Percentiles rank a stretch among this genome's conserved stretches.
phyloP scores from a whole-genome alignment of 257 asterid species.

The Jasminum sambac region DNA sequence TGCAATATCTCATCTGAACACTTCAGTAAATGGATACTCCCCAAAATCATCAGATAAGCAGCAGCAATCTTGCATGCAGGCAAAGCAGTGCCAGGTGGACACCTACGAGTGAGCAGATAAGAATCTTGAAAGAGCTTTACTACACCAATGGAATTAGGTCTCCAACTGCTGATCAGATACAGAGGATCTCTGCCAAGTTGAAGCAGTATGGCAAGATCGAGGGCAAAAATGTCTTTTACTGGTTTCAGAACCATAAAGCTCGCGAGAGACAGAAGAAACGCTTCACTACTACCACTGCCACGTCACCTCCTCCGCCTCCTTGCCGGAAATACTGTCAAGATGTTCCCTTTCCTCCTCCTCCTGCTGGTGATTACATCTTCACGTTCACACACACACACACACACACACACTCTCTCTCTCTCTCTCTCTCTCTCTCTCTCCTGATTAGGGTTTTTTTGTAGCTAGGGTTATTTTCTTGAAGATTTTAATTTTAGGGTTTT shows the following conservation, averaged over 20 bases:
- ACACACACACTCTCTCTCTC: no score
- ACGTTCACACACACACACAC: no score
- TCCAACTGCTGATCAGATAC: conserved; percentile 92
- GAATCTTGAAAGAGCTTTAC: conserved; percentile 90
- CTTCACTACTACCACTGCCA: conserved; percentile 42
- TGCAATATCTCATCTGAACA: background rate
- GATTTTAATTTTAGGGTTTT: background rate
- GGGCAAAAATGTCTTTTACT: conserved; percentile 93
- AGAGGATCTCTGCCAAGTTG: conserved; percentile 82
- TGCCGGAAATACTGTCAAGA: conserved; percentile 28
- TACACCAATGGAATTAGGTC: conserved; percentile 96
- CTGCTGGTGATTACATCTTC: conserved; percentile 14
- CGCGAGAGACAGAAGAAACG: conserved; percentile 96
- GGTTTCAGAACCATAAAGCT: conserved; percentile 99
- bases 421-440: no score
- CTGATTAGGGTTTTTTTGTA: background rate
- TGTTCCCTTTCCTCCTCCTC: conserved; percentile 31
- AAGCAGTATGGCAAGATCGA: conserved; percentile 97
- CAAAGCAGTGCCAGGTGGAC: conserved; percentile 96
- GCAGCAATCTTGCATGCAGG: conserved; percentile 51
- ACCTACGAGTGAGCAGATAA: conserved; percentile 87
- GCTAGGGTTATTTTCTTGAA: background rate
- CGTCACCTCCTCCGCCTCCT: no score
- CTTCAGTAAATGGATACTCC: conserved; percentile 38
- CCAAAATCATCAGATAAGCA: conserved; percentile 23